These are phyloP conservation scores for Pichia insulana DNA, from an alignment of 805 yeast genomes.

Conservation along the genomic window DNA sequence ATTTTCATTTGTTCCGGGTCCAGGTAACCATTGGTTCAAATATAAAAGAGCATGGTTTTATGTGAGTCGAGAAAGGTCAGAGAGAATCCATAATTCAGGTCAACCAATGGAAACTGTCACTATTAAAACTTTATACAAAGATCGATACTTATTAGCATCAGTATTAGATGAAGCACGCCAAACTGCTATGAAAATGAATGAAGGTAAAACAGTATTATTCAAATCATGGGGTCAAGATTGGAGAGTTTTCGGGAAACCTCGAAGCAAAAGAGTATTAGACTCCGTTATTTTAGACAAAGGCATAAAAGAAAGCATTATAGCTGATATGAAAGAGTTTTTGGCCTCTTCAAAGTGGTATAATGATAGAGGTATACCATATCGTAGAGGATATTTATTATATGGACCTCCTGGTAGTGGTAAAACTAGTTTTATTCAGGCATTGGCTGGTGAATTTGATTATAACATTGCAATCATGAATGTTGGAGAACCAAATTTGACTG, in stretches of 20 bases:
- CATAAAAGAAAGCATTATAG: conserved; percentile 53
- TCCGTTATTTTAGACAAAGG: conserved; percentile 81
- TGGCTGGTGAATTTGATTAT: conserved; percentile 94
- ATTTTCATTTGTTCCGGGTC: conserved; percentile 92
- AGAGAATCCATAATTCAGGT: conserved; percentile 82
- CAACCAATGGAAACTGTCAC: conserved; percentile 96
- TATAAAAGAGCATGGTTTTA: conserved; percentile 84
- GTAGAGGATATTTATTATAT: conserved; percentile 86
- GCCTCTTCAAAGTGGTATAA: conserved; percentile 83
- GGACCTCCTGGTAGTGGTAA: conserved; percentile 99
- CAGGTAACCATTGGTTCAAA: conserved; percentile 82
- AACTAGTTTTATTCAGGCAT: conserved; percentile 89
- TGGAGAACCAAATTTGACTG: conserved; percentile 86
- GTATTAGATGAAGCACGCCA: conserved; percentile 72
- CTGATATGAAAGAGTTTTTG: conserved; percentile 76
- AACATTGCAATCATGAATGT: conserved; percentile 89
- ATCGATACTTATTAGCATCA: conserved; percentile 58
- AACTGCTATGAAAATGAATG: conserved; percentile 71
- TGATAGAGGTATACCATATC: conserved; percentile 93
- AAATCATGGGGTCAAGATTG: conserved; percentile 98
- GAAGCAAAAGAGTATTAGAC: conserved; percentile 74
- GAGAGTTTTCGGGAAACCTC: conserved; percentile 96
- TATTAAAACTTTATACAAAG: conserved; percentile 80
- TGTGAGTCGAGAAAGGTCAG: conserved; percentile 84
- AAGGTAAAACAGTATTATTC: conserved; percentile 88